These are phyloP conservation scores for Bipolaris gigantea DNA, from an alignment of 2,329 filamentous ascomycete genomes.

Conservation along the genomic window DNA sequence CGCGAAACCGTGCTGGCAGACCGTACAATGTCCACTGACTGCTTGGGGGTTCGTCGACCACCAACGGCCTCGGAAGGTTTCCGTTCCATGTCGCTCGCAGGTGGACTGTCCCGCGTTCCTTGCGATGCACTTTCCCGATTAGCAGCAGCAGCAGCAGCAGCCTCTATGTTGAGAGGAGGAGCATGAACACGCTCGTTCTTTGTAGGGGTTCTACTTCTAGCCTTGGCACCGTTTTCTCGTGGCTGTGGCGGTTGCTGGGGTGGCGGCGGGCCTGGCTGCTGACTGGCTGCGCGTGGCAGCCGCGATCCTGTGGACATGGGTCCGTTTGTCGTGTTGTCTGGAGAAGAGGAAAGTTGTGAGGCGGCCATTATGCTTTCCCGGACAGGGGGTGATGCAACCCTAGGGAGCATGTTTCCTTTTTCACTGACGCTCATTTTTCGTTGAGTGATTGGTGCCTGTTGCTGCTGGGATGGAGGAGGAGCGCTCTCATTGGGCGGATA, in stretches of 20 bases:
- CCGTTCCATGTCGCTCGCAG: constrained; percentile 27
- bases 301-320: constrained; percentile 53
- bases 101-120: constrained; percentile 48
- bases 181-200: constrained; percentile 52
- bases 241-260: constrained; percentile 65
- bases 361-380: constrained; percentile 50
- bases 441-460: constrained; percentile 39
- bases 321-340: constrained; percentile 34
- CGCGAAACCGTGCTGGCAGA: constrained; percentile 41
- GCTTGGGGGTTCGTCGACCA: constrained; percentile 36
- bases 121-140: constrained; percentile 54
- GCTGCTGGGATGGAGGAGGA: constrained; percentile 17
- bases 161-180: constrained; percentile 48
- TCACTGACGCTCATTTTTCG: constrained; percentile 54
- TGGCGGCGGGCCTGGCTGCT: constrained; percentile 65
- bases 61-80: constrained; percentile 36
- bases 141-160: constrained; percentile 42
- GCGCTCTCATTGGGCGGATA: constrained; percentile 76
- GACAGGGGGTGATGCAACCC: constrained; percentile 35
- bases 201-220: constrained; percentile 55
- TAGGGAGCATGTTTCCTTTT: constrained; percentile 46
- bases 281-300: constrained; percentile 62
- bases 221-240: constrained; percentile 46
- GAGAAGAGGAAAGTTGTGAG: constrained; percentile 41
- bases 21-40: constrained; percentile 41